These are phyloP conservation scores for Zasmidium citrigriseum DNA, from an alignment of 2,329 filamentous ascomycete species.

Conservation along the genomic window DNA sequence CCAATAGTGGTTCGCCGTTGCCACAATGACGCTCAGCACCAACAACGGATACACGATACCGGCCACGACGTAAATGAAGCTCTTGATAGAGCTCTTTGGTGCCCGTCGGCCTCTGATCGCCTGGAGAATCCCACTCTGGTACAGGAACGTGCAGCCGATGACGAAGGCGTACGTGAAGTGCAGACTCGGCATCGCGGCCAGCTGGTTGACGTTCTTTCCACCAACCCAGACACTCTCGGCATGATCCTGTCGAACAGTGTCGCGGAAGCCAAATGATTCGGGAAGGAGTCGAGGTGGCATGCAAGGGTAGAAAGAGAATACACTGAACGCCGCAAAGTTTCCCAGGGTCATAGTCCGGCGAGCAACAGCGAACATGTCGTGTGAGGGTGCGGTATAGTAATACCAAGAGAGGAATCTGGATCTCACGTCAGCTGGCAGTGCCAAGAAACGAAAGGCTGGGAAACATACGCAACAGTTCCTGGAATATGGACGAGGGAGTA, in stretches of 20 bases:
- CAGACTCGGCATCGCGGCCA: conserved; percentile 52
- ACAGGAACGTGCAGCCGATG: conserved; percentile 55
- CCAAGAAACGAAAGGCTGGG: not conserved
- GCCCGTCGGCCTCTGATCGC: conserved; percentile 40
- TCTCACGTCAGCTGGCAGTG: conserved; percentile 8
- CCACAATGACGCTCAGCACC: conserved; percentile 55
- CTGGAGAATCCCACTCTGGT: conserved; percentile 52
- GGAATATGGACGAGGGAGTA: conserved; percentile 64
- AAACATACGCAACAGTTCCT: conserved; percentile 57
- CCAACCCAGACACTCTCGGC: conserved; percentile 49
- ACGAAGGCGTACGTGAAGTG: conserved; percentile 57
- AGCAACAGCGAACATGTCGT: conserved; percentile 45
- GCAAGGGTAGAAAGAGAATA: conserved; percentile 55
- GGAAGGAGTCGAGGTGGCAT: conserved; percentile 54
- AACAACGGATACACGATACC: conserved; percentile 47
- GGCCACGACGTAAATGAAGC: conserved; percentile 41
- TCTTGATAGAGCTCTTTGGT: conserved; percentile 17
- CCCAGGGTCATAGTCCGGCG: conserved; percentile 52
- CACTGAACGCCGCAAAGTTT: conserved; percentile 55
- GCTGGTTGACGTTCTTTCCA: conserved; percentile 49
- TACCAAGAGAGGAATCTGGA: conserved; percentile 64
- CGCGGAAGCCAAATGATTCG: conserved; percentile 46
- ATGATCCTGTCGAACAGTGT: conserved; percentile 50
- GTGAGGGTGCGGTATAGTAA: conserved; percentile 59
- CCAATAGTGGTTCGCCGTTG: conserved; percentile 65